phyloP scores from a whole-genome alignment of 2,329 filamentous ascomycete species.

The Colletotrichum tropicale region DNA sequence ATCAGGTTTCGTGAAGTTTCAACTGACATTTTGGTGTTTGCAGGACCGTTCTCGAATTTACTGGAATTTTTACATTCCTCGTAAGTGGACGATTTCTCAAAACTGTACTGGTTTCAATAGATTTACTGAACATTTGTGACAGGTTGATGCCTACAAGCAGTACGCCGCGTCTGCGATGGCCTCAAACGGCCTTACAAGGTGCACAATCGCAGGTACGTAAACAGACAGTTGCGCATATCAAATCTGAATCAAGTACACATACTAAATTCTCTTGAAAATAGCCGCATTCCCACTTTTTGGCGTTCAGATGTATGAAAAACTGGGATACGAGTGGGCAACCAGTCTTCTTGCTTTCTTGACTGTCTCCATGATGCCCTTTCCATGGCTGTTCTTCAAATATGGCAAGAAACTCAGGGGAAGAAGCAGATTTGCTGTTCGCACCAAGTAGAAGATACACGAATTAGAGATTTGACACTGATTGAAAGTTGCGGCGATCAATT shows the following conservation, averaged over 20 bases:
- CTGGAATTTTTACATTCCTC: constrained; percentile 86
- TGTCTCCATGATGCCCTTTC: constrained; percentile 66
- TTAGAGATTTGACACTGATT: neutral
- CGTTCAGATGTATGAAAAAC: constrained; percentile 69
- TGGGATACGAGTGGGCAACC: constrained; percentile 75
- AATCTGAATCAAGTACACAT: neutral
- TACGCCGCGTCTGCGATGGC: constrained; percentile 83
- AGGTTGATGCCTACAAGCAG: constrained; percentile 77
- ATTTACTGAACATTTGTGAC: neutral
- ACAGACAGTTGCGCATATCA: neutral
- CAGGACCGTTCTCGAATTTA: constrained; percentile 78
- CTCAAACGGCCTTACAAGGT: constrained; percentile 81
- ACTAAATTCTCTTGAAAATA: constrained; percentile 24
- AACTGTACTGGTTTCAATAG: neutral
- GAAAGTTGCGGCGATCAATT: neutral
- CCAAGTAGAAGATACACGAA: neutral
- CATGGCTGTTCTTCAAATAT: constrained; percentile 65
- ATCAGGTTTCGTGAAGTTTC: neutral
- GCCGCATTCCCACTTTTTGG: constrained; percentile 80
- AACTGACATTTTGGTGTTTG: neutral
- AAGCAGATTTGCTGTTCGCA: constrained; percentile 53
- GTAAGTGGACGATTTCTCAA: constrained; percentile 49
- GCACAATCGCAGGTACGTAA: constrained; percentile 69
- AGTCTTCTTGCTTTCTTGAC: constrained; percentile 65
- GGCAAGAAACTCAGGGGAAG: constrained; percentile 59